Conservation (phyloP, 23 red algal species). For the Gracilaria caudata region DNA sequence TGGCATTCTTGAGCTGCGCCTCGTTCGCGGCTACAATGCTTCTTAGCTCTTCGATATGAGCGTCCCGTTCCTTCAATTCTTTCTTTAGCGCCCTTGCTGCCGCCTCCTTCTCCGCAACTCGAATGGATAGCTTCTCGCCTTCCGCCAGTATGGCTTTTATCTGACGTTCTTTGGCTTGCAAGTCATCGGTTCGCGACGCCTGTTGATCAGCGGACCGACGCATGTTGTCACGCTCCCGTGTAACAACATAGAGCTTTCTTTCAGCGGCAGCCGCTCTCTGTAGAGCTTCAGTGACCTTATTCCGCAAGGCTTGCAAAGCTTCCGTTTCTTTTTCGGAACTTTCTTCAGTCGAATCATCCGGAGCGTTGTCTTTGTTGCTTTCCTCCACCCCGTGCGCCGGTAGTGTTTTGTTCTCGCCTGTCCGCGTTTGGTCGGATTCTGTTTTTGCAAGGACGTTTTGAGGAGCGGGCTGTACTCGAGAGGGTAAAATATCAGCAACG, state of each 20-base stretch:
- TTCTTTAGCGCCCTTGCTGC: constrained; percentile 57
- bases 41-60: constrained; percentile 49
- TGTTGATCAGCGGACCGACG: constrained; percentile 44
- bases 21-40: constrained; percentile 35
- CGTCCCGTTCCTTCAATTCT: constrained; percentile 56
- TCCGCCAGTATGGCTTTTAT: constrained; percentile 73
- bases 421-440: background rate
- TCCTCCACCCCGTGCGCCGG: background rate
- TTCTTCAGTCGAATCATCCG: background rate
- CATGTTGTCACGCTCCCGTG: constrained; percentile 75
- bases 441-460: background rate
- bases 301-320: background rate
- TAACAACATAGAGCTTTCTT: constrained; percentile 61
- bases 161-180: constrained; percentile 76
- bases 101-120: constrained; percentile 81
- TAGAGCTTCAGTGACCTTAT: constrained; percentile 37
- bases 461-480: constrained; percentile 10
- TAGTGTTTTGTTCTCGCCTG: constrained; percentile 3
- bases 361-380: background rate
- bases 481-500: constrained; percentile 47
- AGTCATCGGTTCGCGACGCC: constrained; percentile 1
- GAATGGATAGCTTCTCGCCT: constrained; percentile 78
- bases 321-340: background rate
- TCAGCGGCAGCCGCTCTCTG: constrained; percentile 40
- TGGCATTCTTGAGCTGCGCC: constrained; percentile 56